A percentile compares a stretch with the other conserved stretches of the same genome.
Conservation (phyloP, 2,329 filamentous ascomycete species). For the Colletotrichum abscissum region DNA sequence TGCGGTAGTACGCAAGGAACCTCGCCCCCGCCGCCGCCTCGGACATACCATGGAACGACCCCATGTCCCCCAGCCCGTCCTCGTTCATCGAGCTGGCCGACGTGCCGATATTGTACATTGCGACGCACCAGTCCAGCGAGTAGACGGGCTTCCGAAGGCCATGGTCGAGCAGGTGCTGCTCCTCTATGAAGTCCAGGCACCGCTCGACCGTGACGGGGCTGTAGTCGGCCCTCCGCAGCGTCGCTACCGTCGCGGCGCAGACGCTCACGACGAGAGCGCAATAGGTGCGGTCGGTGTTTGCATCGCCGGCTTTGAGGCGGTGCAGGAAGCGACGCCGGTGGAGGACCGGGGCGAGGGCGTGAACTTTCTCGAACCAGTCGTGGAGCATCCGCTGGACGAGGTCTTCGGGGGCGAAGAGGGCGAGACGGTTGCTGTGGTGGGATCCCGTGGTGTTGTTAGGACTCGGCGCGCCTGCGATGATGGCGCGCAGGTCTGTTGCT, state of each 20-base stretch:
- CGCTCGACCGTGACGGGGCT: slow-evolving; percentile 41
- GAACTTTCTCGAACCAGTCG: slow-evolving; percentile 50
- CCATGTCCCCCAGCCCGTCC: slow-evolving; percentile 31
- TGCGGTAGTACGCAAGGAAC: slow-evolving; percentile 44
- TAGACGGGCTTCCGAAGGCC: slow-evolving; percentile 36
- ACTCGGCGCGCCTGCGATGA: slow-evolving; percentile 24
- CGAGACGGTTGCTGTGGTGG: slow-evolving; percentile 8
- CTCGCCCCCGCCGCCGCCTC: slow-evolving; percentile 44
- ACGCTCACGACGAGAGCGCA: slow-evolving; percentile 47
- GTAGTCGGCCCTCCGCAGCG: slow-evolving; percentile 43
- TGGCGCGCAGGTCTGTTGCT: slow-evolving; percentile 22
- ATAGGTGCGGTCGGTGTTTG: slow-evolving; percentile 42
- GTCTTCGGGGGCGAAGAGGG: slow-evolving; percentile 26
- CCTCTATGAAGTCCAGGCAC: slow-evolving; percentile 44
- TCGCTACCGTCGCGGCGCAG: slow-evolving; percentile 48
- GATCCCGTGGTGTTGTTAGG: slow-evolving; percentile 1
- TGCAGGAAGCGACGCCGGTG: slow-evolving; percentile 45
- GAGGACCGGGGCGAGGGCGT: slow-evolving; percentile 48
- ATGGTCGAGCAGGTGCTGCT: slow-evolving; percentile 40
- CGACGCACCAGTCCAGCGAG: slow-evolving; percentile 48
- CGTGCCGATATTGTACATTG: slow-evolving; percentile 48
- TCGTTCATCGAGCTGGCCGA: slow-evolving; percentile 38
- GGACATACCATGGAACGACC: slow-evolving; percentile 37
- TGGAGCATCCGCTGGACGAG: slow-evolving; percentile 40
- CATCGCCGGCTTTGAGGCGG: slow-evolving; percentile 41